Evolutionary conservation across 805 yeast species (phyloP).

Genomic region (Metschnikowia similis): DNA sequence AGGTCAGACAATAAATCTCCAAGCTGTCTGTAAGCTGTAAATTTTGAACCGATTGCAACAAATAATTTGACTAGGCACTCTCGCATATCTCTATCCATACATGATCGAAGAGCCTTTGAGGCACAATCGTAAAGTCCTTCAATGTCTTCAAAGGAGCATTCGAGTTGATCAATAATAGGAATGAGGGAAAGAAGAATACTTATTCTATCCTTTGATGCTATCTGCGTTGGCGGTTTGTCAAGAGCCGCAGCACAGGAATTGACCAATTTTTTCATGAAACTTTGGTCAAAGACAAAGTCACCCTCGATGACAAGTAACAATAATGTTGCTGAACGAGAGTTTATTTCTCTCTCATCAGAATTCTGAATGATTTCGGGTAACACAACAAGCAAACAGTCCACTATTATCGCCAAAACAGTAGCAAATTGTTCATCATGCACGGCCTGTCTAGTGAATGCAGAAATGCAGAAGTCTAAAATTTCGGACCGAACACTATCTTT

Average conservation of each 20-base stretch:
- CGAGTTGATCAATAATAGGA: constrained; percentile 48
- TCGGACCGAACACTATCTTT: constrained; percentile 61
- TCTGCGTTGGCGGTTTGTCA: constrained; percentile 50
- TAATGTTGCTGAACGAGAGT: constrained; percentile 49
- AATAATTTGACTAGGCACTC: constrained; percentile 58
- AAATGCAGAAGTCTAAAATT: constrained; percentile 52
- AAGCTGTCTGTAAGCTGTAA: constrained; percentile 36
- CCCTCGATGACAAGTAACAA: constrained; percentile 52
- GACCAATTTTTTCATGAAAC: constrained; percentile 50
- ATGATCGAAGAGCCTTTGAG: constrained; percentile 55
- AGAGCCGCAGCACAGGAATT: constrained; percentile 56
- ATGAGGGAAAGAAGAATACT: constrained; percentile 56
- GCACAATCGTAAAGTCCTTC: constrained; percentile 45
- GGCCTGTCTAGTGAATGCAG: constrained; percentile 41
- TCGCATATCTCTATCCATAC: constrained; percentile 60
- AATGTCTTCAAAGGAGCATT: constrained; percentile 51
- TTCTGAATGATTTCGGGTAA: constrained; percentile 48
- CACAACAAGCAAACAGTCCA: constrained; percentile 50
- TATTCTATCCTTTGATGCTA: constrained; percentile 50
- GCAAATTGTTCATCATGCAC: constrained; percentile 38
- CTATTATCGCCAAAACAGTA: constrained; percentile 50
- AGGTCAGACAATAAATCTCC: constrained; percentile 56
- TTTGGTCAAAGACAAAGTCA: constrained; percentile 52
- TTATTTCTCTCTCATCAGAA: constrained; percentile 41
- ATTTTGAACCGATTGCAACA: constrained; percentile 51